Evolutionary conservation across 2,329 filamentous ascomycete genomes (phyloP).

Genomic region (Kalmusia sp.): DNA sequence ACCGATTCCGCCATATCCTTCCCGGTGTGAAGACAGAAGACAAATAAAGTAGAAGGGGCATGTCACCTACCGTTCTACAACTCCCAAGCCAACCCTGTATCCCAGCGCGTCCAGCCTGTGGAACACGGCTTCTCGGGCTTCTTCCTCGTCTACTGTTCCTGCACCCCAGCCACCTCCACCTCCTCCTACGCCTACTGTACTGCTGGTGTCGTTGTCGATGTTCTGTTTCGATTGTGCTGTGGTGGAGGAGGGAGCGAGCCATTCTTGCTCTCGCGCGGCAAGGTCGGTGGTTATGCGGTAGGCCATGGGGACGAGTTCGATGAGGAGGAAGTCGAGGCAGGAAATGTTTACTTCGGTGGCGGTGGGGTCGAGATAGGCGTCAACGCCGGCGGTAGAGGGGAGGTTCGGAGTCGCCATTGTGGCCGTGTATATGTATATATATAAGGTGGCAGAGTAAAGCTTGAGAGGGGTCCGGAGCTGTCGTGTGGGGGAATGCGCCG

Average conservation of each 20-base stretch:
- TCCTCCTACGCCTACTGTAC: conserved; percentile 31
- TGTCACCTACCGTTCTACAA: conserved; percentile 79
- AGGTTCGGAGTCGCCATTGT: background rate
- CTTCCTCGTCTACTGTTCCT: conserved; percentile 71
- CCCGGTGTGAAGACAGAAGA: too few relatives aligned
- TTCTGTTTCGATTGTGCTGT: conserved; percentile 17
- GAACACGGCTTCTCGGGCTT: conserved; percentile 83
- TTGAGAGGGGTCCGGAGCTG: too few relatives aligned
- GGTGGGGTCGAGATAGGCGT: conserved; percentile 68
- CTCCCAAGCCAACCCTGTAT: conserved; percentile 89
- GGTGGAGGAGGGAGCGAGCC: too few relatives aligned
- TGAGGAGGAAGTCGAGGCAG: conserved; percentile 91
- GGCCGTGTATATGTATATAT: too few relatives aligned
- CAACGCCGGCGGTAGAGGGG: background rate
- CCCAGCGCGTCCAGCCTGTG: conserved; percentile 83
- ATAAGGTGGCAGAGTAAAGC: too few relatives aligned
- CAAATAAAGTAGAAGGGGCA: background rate
- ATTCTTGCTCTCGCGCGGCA: conserved; percentile 58
- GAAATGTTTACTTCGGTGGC: conserved; percentile 82
- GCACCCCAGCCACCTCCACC: conserved; percentile 22
- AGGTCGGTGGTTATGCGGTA: conserved; percentile 83
- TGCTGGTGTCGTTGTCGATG: conserved; percentile 32
- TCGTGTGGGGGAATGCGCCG: too few relatives aligned
- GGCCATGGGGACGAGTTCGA: conserved; percentile 94
- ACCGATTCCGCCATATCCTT: too few relatives aligned